Conservation (phyloP, 2,329 filamentous ascomycete species). For the Cercospora janseana region DNA sequence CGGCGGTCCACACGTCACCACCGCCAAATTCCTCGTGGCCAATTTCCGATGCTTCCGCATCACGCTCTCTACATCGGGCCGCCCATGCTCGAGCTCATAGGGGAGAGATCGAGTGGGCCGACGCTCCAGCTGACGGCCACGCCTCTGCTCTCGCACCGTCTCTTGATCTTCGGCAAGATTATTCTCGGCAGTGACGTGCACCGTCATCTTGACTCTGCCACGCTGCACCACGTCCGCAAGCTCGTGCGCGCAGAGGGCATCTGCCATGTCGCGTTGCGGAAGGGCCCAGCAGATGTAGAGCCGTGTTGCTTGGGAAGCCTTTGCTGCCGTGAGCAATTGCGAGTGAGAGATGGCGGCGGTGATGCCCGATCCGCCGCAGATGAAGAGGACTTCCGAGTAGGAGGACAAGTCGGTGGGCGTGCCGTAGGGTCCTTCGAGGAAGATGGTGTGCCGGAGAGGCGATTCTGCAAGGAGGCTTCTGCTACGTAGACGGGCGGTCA, state of each 20-base stretch:
- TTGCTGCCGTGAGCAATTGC: constrained; percentile 17
- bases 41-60: constrained; percentile 21
- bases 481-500: constrained; percentile 49
- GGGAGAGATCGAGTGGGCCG: too few relatives aligned
- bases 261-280: constrained; percentile 17
- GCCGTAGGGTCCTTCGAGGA: constrained; percentile 55
- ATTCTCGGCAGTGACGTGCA: constrained; percentile 25
- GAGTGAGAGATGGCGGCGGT: constrained; percentile 41
- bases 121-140: not conserved
- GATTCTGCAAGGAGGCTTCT: constrained; percentile 34
- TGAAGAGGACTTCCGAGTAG: constrained; percentile 44
- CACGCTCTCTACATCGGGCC: constrained; percentile 24
- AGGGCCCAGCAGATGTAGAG: constrained; percentile 27
- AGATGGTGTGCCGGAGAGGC: constrained; percentile 35
- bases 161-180: constrained; percentile 16
- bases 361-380: constrained; percentile 53
- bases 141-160: not conserved
- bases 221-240: constrained; percentile 14
- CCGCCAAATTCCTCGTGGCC: constrained; percentile 19
- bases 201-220: constrained; percentile 22
- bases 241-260: constrained; percentile 25
- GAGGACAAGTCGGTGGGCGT: constrained; percentile 42
- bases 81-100: constrained; percentile 19
- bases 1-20: constrained; percentile 25
- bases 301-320: constrained; percentile 2